phyloP scores from a whole-genome alignment of 768 basidiomycete species.

The Agaricus blazei region DNA sequence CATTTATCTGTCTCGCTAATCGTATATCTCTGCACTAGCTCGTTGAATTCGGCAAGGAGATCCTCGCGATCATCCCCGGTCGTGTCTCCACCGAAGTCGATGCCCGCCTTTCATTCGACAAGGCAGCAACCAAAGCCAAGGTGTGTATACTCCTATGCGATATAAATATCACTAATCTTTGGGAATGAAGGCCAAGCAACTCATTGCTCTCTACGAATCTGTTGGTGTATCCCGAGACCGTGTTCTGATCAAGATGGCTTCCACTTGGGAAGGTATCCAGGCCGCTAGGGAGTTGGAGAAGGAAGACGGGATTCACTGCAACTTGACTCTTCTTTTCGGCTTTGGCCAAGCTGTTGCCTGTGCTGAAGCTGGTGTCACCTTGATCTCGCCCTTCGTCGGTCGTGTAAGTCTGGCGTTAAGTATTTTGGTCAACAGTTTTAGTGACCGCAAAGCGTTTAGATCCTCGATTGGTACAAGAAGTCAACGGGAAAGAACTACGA shows the following conservation, averaged over 20 bases:
- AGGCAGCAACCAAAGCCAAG: constrained; percentile 87
- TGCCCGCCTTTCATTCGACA: constrained; percentile 95
- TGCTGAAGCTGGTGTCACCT: constrained; percentile 95
- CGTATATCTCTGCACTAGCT: constrained; percentile 47
- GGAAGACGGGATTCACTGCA: constrained; percentile 95
- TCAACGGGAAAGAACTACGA: constrained; percentile 79
- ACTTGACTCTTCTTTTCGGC: constrained; percentile 97
- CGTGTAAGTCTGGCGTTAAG: constrained; percentile 54
- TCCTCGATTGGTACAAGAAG: constrained; percentile 99
- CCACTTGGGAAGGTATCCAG: constrained; percentile 99
- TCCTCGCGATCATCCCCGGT: constrained; percentile 92
- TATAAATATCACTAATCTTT: constrained; percentile 7
- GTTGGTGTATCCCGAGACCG: constrained; percentile 91
- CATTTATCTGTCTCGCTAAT: not conserved
- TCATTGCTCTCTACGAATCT: constrained; percentile 94
- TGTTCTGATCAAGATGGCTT: constrained; percentile 98
- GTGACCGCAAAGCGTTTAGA: constrained; percentile 38
- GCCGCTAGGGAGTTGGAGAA: constrained; percentile 94
- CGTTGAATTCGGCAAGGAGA: constrained; percentile 96
- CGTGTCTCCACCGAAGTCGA: constrained; percentile 99
- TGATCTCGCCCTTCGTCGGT: constrained; percentile 99
- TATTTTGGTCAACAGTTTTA: constrained; percentile 10
- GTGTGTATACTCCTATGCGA: constrained; percentile 23
- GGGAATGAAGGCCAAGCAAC: constrained; percentile 58
- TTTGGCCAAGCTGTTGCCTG: constrained; percentile 98